phyloP scores from a whole-genome alignment of 2,329 filamentous ascomycete genomes.

The Xylariaceae sp. region DNA sequence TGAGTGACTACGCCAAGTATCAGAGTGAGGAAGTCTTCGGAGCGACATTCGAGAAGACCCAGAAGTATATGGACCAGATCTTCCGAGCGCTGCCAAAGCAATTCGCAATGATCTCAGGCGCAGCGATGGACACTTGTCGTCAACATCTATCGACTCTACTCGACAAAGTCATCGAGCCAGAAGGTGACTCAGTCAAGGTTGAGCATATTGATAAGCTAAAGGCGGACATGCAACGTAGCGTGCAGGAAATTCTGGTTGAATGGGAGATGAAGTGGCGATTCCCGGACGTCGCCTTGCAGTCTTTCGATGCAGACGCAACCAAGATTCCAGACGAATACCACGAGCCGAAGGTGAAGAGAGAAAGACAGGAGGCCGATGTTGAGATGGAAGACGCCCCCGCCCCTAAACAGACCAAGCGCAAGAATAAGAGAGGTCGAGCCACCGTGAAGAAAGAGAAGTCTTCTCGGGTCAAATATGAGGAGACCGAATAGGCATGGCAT shows the following conservation, averaged over 20 bases:
- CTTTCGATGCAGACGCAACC: background rate
- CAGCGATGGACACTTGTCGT: background rate
- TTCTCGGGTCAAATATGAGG: no score
- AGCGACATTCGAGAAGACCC: background rate
- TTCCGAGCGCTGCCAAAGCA: background rate
- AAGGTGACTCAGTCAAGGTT: background rate
- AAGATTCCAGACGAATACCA: background rate
- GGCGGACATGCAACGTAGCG: background rate
- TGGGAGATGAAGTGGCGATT: background rate
- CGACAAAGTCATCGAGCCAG: conserved; percentile 3
- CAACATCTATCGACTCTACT: conserved; percentile 2
- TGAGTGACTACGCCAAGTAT: background rate
- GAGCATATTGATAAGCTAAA: conserved; percentile 2
- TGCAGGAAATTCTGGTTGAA: background rate
- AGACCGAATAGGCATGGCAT: no score
- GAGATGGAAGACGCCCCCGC: background rate
- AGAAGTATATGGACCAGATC: background rate
- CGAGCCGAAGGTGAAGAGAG: background rate
- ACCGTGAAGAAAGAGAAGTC: no score
- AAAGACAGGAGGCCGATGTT: background rate
- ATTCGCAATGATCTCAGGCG: background rate
- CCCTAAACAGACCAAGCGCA: no score
- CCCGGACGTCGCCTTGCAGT: background rate
- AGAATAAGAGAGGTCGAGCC: no score
- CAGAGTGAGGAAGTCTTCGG: background rate